A percentile compares a stretch with the other conserved stretches of the same genome.
Conservation (phyloP, 768 basidiomycete species). For the Pholiota molesta region DNA sequence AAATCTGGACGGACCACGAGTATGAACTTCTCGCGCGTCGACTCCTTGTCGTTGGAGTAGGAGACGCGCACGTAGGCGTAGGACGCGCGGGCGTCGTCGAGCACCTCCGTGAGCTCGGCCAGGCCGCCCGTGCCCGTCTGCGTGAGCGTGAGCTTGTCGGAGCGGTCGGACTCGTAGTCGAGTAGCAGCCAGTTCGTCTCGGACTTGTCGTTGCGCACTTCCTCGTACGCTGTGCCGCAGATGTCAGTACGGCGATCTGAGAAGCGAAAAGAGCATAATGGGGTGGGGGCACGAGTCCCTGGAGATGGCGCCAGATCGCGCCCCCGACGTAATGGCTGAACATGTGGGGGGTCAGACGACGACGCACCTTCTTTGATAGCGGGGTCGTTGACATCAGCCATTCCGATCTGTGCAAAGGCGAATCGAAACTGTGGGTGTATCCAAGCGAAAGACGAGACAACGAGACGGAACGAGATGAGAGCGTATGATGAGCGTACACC, state of each 20-base stretch:
- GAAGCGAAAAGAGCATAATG: conserved; percentile 9
- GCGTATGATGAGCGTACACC: no score
- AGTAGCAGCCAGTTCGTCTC: conserved; percentile 90
- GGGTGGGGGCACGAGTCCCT: not conserved
- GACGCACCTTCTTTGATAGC: conserved; percentile 70
- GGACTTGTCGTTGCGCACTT: conserved; percentile 83
- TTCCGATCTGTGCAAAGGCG: conserved; percentile 25
- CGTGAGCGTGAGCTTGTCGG: conserved; percentile 80
- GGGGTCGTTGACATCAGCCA: conserved; percentile 82
- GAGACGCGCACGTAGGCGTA: conserved; percentile 85
- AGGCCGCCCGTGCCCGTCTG: conserved; percentile 82
- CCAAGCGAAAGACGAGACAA: conserved; percentile 13
- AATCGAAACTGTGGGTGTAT: not conserved
- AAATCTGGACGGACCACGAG: conserved; percentile 53
- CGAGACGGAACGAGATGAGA: conserved; percentile 10
- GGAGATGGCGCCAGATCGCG: conserved; percentile 3
- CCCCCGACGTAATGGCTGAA: conserved; percentile 6
- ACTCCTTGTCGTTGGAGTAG: conserved; percentile 88
- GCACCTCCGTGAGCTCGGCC: conserved; percentile 67
- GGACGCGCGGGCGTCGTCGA: conserved; percentile 77
- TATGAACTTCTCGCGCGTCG: conserved; percentile 86
- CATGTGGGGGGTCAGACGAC: conserved; percentile 1
- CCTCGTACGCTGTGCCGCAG: conserved; percentile 71
- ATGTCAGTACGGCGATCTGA: conserved; percentile 25
- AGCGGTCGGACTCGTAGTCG: conserved; percentile 85